phyloP scores from a whole-genome alignment of 768 basidiomycete genomes.

The Glaciozyma martinii region DNA sequence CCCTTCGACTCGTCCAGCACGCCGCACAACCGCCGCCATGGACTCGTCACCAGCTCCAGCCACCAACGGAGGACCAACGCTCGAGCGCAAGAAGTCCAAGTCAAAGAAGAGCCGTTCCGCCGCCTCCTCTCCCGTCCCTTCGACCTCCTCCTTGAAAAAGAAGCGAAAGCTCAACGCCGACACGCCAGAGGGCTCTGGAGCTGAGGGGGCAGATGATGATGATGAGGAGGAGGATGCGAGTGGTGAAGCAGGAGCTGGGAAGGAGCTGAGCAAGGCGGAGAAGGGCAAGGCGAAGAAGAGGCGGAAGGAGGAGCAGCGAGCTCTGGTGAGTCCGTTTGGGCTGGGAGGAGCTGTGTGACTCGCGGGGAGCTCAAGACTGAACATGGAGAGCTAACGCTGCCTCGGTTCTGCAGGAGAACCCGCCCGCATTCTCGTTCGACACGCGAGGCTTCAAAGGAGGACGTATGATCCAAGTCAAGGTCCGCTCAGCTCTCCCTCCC shows the following conservation, averaged over 20 bases:
- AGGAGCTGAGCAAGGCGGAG: slow-evolving; percentile 20
- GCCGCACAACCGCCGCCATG: not conserved
- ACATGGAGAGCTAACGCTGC: not conserved
- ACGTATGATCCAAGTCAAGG: slow-evolving; percentile 70
- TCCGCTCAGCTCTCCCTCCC: slow-evolving; percentile 40
- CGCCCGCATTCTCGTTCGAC: slow-evolving; percentile 71
- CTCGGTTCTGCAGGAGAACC: slow-evolving; percentile 35
- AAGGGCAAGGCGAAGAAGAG: slow-evolving; percentile 61
- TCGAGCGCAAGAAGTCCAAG: not conserved
- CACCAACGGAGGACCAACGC: not conserved
- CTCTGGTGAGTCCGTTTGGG: slow-evolving; percentile 49
- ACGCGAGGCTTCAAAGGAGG: slow-evolving; percentile 67
- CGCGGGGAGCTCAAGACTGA: not conserved
- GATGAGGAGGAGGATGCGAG: not conserved
- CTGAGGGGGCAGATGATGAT: not conserved
- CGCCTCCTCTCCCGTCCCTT: not conserved
- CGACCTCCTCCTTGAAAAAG: not conserved
- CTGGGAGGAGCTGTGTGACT: not conserved
- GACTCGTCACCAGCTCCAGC: not conserved
- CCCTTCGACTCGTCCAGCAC: too few species aligned
- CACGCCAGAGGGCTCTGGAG: not conserved
- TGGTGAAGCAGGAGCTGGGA: not conserved
- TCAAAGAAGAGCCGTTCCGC: not conserved
- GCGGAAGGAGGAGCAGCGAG: slow-evolving; percentile 60
- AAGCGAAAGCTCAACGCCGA: slow-evolving; percentile 9